A percentile compares a stretch with the other conserved stretches of the same genome.
phyloP scores from a whole-genome alignment of 495 filamentous ascomycete species.

The Neurospora tetraspora region DNA sequence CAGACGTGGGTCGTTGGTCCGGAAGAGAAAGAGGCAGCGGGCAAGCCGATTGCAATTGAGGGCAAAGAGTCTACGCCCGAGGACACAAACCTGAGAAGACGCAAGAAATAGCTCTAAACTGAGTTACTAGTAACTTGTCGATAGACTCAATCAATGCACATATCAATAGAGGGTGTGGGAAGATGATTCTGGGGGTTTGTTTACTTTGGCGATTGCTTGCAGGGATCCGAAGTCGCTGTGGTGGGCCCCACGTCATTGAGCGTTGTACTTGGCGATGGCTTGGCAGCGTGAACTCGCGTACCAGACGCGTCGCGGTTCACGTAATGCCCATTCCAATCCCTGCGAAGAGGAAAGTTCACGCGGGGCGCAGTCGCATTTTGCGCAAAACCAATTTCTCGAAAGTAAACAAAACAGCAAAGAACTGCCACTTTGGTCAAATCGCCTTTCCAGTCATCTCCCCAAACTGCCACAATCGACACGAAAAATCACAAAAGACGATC shows the following conservation, averaged over 20 bases:
- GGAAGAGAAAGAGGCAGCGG: conserved; percentile 25
- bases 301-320: background rate
- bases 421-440: background rate
- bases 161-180: background rate
- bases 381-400: background rate
- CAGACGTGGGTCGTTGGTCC: conserved; percentile 59
- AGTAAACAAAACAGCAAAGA: background rate
- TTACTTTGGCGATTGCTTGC: background rate
- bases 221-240: background rate
- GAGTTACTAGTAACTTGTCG: background rate
- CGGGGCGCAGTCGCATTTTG: background rate
- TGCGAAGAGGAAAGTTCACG: background rate
- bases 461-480: background rate
- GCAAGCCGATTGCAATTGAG: conserved; percentile 26
- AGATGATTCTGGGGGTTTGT: background rate
- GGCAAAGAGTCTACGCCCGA: conserved; percentile 1
- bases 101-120: conserved; percentile 11
- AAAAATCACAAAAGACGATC: background rate
- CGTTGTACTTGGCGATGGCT: background rate
- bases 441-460: background rate
- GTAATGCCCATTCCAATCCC: background rate
- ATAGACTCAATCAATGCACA: background rate
- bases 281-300: background rate
- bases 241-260: background rate
- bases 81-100: conserved; percentile 22